Evolutionary conservation across 306 rosid species (phyloP).

Genomic region (Quercus rubra): DNA sequence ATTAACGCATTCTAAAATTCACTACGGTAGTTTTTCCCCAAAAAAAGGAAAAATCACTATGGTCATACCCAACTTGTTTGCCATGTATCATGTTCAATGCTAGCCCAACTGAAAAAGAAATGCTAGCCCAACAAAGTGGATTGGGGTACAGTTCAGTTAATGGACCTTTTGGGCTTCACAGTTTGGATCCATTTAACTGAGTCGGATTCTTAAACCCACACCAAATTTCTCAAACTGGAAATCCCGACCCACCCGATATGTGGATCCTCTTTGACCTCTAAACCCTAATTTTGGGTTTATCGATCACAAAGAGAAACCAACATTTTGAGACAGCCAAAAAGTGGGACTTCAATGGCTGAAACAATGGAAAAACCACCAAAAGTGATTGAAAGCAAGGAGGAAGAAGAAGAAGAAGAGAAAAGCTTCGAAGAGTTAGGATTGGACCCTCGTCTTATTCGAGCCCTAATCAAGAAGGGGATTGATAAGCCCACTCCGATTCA

Average conservation of each 20-base stretch:
- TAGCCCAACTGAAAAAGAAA: too few relatives aligned
- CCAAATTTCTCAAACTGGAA: background rate
- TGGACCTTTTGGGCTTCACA: too few relatives aligned
- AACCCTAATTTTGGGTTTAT: constrained; percentile 1
- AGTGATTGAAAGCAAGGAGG: constrained; percentile 27
- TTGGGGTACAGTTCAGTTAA: too few relatives aligned
- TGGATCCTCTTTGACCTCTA: background rate
- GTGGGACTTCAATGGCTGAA: background rate
- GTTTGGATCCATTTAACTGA: background rate
- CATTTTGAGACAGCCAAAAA: background rate
- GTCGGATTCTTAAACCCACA: background rate
- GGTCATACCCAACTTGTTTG: too few relatives aligned
- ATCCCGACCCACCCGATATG: background rate
- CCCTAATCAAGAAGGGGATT: constrained; percentile 52
- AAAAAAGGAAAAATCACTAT: too few relatives aligned
- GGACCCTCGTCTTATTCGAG: constrained; percentile 58
- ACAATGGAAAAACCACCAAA: constrained; percentile 17
- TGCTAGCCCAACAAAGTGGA: too few relatives aligned
- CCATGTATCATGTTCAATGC: too few relatives aligned
- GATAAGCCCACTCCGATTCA: constrained; percentile 84
- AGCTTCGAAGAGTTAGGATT: constrained; percentile 70
- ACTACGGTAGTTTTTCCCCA: too few relatives aligned
- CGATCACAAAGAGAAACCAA: background rate
- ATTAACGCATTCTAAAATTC: too few relatives aligned
- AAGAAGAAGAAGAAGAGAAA: constrained; percentile 31